Conservation (phyloP, 2,329 filamentous ascomycete species). For the Botrytis aclada region DNA sequence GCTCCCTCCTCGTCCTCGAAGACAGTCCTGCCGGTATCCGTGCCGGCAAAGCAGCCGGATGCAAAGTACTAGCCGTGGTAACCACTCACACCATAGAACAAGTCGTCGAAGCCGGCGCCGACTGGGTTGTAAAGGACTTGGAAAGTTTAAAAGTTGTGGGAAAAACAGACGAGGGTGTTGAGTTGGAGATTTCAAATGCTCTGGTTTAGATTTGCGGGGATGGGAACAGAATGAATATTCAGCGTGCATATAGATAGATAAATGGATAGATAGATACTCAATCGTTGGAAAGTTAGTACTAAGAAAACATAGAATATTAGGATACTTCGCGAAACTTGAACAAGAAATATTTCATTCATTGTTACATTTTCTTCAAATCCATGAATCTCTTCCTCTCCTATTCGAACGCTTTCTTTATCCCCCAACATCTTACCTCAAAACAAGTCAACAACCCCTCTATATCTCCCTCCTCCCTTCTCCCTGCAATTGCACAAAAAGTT, state of each 20-base stretch:
- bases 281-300: neutral
- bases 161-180: conserved; percentile 41
- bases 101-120: conserved; percentile 60
- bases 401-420: neutral
- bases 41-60: conserved; percentile 69
- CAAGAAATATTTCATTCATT: neutral
- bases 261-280: neutral
- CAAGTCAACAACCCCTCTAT: neutral
- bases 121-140: conserved; percentile 68
- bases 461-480: neutral
- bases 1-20: conserved; percentile 59
- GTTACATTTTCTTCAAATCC: neutral
- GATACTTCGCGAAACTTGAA: neutral
- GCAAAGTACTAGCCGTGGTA: conserved; percentile 61
- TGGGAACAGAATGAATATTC: neutral
- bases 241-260: neutral
- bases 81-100: conserved; percentile 63
- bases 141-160: conserved; percentile 55
- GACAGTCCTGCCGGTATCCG: conserved; percentile 67
- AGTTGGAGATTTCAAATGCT: conserved; percentile 35
- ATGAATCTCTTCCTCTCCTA: neutral
- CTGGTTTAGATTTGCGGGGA: neutral
- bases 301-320: neutral
- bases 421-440: neutral
- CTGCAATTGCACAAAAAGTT: too few relatives aligned